A percentile compares a stretch with the other conserved stretches of the same genome.
These are phyloP conservation scores for Suillus sp. DNA, from an alignment of 768 basidiomycete species.

Conservation along the genomic window DNA sequence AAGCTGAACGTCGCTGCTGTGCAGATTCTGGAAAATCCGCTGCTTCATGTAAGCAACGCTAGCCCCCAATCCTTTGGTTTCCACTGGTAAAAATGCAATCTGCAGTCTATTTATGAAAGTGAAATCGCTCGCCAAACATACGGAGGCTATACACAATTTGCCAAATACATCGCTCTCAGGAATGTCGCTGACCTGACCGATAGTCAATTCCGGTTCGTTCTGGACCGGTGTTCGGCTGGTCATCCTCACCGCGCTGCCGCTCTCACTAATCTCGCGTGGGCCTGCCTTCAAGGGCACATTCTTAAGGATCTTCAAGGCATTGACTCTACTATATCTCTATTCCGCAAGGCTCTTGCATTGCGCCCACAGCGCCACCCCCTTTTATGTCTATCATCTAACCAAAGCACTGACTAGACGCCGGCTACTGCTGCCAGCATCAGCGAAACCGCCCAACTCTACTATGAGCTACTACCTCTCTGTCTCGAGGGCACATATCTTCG, in stretches of 20 bases:
- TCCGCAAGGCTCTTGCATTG: conserved; percentile 11
- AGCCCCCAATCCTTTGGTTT: neutral
- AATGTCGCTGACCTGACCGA: neutral
- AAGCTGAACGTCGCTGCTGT: neutral
- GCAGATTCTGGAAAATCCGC: neutral
- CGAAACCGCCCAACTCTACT: conserved; percentile 9
- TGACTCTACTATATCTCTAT: neutral
- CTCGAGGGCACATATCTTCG: neutral
- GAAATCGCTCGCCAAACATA: neutral
- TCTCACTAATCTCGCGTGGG: conserved; percentile 1
- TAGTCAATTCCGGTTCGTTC: neutral
- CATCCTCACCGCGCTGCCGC: neutral
- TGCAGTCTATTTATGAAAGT: neutral
- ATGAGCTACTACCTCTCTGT: neutral
- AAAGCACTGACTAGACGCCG: conserved; percentile 13
- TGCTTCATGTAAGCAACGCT: neutral
- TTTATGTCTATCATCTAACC: conserved; percentile 18
- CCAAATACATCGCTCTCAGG: neutral
- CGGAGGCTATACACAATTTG: neutral
- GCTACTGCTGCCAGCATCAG: conserved; percentile 17
- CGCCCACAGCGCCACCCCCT: conserved; percentile 10
- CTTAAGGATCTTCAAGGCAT: neutral
- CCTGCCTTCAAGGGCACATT: conserved; percentile 6
- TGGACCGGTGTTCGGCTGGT: neutral
- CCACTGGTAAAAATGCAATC: neutral